phyloP scores from a whole-genome alignment of 257 asterid genomes.

The Gentiana dahurica region DNA sequence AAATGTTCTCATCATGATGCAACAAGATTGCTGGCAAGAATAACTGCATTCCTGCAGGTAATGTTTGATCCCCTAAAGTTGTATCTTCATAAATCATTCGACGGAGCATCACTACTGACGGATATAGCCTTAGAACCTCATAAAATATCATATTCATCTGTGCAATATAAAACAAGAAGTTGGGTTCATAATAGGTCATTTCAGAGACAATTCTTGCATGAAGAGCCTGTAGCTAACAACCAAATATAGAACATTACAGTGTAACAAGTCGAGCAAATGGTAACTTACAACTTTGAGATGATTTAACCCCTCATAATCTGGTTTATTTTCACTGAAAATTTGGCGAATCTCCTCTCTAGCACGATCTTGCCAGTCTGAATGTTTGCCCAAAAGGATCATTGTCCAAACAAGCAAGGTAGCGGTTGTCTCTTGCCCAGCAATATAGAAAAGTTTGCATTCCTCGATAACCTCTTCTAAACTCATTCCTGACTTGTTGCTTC shows the following conservation, averaged over 20 bases:
- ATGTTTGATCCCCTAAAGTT: slow-evolving; percentile 5
- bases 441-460: slow-evolving; percentile 27
- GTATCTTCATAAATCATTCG: slow-evolving; percentile 7
- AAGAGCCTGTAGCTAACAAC: too few relatives aligned
- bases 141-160: slow-evolving; percentile 16
- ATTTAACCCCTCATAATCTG: slow-evolving; percentile 15
- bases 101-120: slow-evolving; percentile 2
- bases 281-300: slow-evolving; percentile 17
- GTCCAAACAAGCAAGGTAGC: slow-evolving; percentile 20
- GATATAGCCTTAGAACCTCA: slow-evolving; percentile 19
- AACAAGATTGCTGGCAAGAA: slow-evolving; percentile 8
- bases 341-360: slow-evolving; percentile 22
- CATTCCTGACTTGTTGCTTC: slow-evolving; percentile 13
- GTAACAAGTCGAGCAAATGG: too few relatives aligned
- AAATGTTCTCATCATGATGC: slow-evolving; percentile 15
- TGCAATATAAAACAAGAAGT: too few relatives aligned
- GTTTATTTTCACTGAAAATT: slow-evolving; percentile 5
- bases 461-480: slow-evolving; percentile 18
- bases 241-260: too few relatives aligned
- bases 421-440: slow-evolving; percentile 24
- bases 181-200: too few relatives aligned
- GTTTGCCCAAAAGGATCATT: slow-evolving; percentile 16
- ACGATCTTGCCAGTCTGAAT: slow-evolving; percentile 16
- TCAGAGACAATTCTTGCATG: too few relatives aligned
- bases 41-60: slow-evolving; percentile 8